phyloP scores from a whole-genome alignment of 495 filamentous ascomycete species.

The Aspergillus haitiensis region DNA sequence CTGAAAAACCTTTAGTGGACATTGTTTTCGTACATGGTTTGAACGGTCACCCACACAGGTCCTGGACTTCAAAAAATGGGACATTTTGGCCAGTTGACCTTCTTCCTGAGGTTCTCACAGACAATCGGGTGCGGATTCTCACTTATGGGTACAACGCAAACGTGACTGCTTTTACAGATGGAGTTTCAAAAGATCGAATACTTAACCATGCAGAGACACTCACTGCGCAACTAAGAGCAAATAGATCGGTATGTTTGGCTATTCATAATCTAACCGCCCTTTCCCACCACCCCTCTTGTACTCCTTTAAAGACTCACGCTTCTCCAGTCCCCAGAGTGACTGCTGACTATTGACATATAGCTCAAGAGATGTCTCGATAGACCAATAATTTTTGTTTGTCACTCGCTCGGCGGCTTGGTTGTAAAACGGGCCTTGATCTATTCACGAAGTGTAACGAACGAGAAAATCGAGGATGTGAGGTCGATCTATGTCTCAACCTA shows the following conservation, averaged over 20 bases:
- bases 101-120: constrained; percentile 62
- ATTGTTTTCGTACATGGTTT: constrained; percentile 82
- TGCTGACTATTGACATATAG: constrained; percentile 30
- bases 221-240: constrained; percentile 59
- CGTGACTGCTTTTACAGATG: constrained; percentile 63
- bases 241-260: constrained; percentile 52
- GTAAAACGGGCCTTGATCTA: constrained; percentile 72
- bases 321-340: not conserved
- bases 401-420: constrained; percentile 79
- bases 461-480: constrained; percentile 69
- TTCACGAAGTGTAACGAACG: constrained; percentile 61
- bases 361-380: constrained; percentile 55
- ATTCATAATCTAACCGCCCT: not conserved
- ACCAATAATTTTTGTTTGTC: constrained; percentile 83
- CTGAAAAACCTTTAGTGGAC: constrained; percentile 39
- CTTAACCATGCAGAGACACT: constrained; percentile 84
- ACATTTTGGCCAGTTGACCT: constrained; percentile 78
- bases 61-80: constrained; percentile 68
- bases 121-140: constrained; percentile 66
- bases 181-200: constrained; percentile 68
- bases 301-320: no score
- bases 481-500: constrained; percentile 83
- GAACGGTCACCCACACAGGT: constrained; percentile 72
- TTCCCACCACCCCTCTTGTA: constrained; percentile 23
- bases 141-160: constrained; percentile 87